These are phyloP conservation scores for Secale cereale DNA, from an alignment of 176 grass and related monocot genomes.

Conservation along the genomic window DNA sequence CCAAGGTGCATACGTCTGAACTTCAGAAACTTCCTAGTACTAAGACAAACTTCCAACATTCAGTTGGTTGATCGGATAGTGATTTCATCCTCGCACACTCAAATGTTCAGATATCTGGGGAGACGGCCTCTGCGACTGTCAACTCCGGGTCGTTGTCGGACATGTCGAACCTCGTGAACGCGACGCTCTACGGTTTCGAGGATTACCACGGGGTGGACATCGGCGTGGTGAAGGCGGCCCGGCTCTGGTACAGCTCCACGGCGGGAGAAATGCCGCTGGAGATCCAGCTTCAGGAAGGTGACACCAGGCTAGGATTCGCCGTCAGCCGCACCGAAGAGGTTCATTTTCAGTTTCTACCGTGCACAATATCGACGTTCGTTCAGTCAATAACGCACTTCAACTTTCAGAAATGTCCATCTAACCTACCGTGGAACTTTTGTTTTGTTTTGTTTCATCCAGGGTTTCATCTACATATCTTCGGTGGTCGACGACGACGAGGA, in stretches of 20 bases:
- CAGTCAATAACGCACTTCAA: not conserved
- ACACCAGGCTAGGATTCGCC: slow-evolving; percentile 75
- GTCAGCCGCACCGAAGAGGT: slow-evolving; percentile 78
- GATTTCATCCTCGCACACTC: not conserved
- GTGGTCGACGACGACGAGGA: slow-evolving; percentile 48
- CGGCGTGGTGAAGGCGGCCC: slow-evolving; percentile 73
- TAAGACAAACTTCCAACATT: not conserved
- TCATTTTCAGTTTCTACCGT: not conserved
- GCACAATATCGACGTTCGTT: not conserved
- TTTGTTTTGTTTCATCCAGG: slow-evolving; percentile 28
- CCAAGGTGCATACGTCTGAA: slow-evolving; percentile 46
- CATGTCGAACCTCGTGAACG: slow-evolving; percentile 56
- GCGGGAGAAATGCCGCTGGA: slow-evolving; percentile 63
- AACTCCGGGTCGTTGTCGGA: slow-evolving; percentile 65
- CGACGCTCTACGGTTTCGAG: slow-evolving; percentile 73
- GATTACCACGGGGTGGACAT: slow-evolving; percentile 86
- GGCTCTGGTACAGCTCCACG: slow-evolving; percentile 61
- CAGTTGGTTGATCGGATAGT: not conserved
- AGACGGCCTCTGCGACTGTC: slow-evolving; percentile 67
- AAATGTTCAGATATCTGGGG: slow-evolving; percentile 69
- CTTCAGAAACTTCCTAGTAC: not conserved
- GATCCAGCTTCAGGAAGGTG: slow-evolving; percentile 57
- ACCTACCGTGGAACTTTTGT: not conserved
- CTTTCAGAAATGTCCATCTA: not conserved
- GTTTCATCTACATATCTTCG: slow-evolving; percentile 85